Evolutionary conservation across 495 filamentous ascomycete species (phyloP), one percentile per base, ranked within the genome.

Genomic region (Penicillium paxilli): DNA sequence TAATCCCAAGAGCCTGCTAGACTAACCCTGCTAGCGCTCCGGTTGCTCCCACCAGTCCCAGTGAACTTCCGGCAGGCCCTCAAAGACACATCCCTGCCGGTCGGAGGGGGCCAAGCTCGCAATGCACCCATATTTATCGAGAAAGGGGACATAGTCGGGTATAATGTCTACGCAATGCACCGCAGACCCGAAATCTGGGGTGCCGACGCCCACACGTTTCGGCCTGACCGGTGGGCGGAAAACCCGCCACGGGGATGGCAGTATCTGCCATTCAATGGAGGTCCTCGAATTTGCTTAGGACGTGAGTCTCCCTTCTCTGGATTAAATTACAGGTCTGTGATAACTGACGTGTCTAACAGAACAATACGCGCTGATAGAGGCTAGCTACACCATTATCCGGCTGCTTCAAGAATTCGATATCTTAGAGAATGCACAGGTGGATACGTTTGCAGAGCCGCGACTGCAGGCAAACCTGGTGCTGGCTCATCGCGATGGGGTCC

Each of bases 251-350:
- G 25, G 25, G 25, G 5, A 28, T 28, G 4, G 25, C 5, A 73
- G 30, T 85, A 81, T 58, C 63, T 84, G 14, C 82, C 83, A 0
- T 86, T 86, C 59, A 82, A 80, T 55, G 81, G 83, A 14, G 82
- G 83, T 1, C 80, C 81, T 28, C 63, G 80, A 10, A 77, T 80
- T 20, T 74, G 70, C 41, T 58, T 75, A 17, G 67, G 68, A 28
- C 25, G 25, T 28, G 25, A 28, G 25, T 28, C 25, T 28, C 25
- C 25, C 25, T 28, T 28, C 25, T 28, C 25, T 28, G 25, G 25
- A 28, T 28, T 28, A 28, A 5, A 28, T 28, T 9, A 28, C 25
- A 28, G 25, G 25, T 28, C 25, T 9, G 25, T 28, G 25, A 28
- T 28, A 9, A 9, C 25, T 28, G 25, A 28, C 25, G 25, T 28